Percentiles rank a stretch among this genome's conserved stretches.
Conservation (phyloP, 768 basidiomycete species). For the Fomitopsis pulvina region DNA sequence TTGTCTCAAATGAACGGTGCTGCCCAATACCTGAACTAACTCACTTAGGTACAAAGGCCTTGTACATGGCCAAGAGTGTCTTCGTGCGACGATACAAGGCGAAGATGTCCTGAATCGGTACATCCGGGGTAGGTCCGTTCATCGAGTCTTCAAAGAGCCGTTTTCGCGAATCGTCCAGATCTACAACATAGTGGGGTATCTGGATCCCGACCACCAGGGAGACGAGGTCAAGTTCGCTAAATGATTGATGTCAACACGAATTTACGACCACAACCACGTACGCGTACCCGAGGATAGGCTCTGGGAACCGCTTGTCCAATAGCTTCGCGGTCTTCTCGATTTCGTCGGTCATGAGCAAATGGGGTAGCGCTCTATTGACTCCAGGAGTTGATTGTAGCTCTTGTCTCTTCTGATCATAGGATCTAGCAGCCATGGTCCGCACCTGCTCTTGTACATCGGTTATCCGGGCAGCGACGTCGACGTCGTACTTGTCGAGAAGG, state of each 20-base stretch:
- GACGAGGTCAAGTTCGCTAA: slow-evolving; percentile 68
- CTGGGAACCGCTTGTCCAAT: slow-evolving; percentile 82
- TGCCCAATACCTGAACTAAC: slow-evolving; percentile 18
- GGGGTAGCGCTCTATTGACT: slow-evolving; percentile 74
- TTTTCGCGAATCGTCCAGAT: slow-evolving; percentile 64
- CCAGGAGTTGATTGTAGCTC: slow-evolving; percentile 65
- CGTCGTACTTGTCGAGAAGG: slow-evolving; percentile 64
- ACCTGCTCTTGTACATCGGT: slow-evolving; percentile 63
- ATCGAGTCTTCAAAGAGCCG: slow-evolving; percentile 75
- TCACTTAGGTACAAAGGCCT: slow-evolving; percentile 76
- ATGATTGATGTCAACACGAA: background rate
- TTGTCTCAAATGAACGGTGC: background rate
- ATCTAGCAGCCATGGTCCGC: slow-evolving; percentile 49
- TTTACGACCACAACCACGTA: slow-evolving; percentile 5
- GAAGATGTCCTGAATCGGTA: slow-evolving; percentile 88
- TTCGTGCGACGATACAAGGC: slow-evolving; percentile 76
- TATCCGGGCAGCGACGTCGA: slow-evolving; percentile 64
- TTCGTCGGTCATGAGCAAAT: slow-evolving; percentile 82
- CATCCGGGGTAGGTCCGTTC: slow-evolving; percentile 82
- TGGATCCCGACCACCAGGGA: slow-evolving; percentile 64
- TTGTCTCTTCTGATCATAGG: slow-evolving; percentile 56
- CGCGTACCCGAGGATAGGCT: slow-evolving; percentile 71
- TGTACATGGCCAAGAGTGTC: slow-evolving; percentile 70
- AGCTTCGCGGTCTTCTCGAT: slow-evolving; percentile 80
- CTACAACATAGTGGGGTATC: slow-evolving; percentile 59